Evolutionary conservation across 2,329 filamentous ascomycete species (phyloP), one percentile per base, ranked within the genome.

Genomic region (Phialophora expanda): DNA sequence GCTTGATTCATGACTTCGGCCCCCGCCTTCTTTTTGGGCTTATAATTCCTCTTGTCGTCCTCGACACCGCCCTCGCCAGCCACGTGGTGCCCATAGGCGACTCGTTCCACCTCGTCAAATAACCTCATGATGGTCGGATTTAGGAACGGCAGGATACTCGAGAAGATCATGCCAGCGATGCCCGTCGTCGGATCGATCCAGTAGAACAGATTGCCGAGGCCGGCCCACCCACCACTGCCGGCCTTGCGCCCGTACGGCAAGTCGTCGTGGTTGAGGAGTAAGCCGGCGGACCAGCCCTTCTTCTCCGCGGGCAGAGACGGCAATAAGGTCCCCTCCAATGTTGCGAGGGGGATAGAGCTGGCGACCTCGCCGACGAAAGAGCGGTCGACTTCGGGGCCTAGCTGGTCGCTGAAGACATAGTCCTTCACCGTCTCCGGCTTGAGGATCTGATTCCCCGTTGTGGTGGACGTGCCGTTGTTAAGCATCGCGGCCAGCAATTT

Each of bases 161-260:
- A 59, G 24, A 30, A 38, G 0, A 69, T 60, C 55, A 71, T 65
- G 24, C 70, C 70, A 1, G 66, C 65, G 6, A 66, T 56, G 5
- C 58, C 64, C 9, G 44, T 30, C n/a, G 14, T 44, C 1, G 64
- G 63, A 56, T 72, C 70, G 28, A 72, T 59, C 69, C 69, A 71
- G 57, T 68, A 72, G 56, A 68, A 72, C 56, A 68, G 26, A 48
- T 72, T 71, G 28, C 66, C 69, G 32, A 72, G 56, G 2, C 70
- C 70, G 7, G 67, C 65, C 70, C 70, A 72, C 2, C 56, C 61
- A 22, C 70, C 70, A 26, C 65, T 68, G 22, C 64, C 62, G 11
- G 34, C 44, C 53, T 67, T 71, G 3, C 70, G 61, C 3, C 65
- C 67, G 17, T 56, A 51, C 5, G 69, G 67, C 12, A 69, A 34